Conservation (phyloP, 1,284 basidiomycete genomes). For the Spongispora temasekensis region DNA sequence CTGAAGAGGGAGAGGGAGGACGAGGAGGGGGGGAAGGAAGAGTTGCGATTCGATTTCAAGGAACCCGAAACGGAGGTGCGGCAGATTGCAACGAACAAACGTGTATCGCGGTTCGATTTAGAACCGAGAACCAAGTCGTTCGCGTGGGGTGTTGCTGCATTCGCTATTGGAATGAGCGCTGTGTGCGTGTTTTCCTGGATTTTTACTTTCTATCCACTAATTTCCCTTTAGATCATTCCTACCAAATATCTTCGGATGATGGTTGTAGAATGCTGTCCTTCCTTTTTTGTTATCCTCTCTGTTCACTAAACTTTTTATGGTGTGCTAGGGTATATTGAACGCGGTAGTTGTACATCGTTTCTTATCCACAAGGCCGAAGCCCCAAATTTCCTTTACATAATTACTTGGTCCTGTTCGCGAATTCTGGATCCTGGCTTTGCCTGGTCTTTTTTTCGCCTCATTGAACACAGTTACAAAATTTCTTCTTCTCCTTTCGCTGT, state of each 20-base stretch:
- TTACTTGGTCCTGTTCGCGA: background rate
- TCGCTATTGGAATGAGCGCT: constrained; percentile 70
- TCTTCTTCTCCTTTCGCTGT: background rate
- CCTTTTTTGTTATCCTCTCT: constrained; percentile 4
- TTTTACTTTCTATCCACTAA: constrained; percentile 4
- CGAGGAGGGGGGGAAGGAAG: constrained; percentile 36
- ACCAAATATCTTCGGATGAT: constrained; percentile 46
- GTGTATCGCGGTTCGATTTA: constrained; percentile 51
- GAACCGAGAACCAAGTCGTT: constrained; percentile 66
- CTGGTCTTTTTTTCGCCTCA: background rate
- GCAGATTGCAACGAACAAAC: constrained; percentile 62
- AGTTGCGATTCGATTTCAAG: constrained; percentile 61
- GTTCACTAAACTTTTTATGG: constrained; percentile 7
- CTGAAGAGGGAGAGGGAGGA: constrained; percentile 60
- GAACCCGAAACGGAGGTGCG: constrained; percentile 61
- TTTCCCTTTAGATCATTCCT: constrained; percentile 34
- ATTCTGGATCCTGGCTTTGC: too few relatives aligned
- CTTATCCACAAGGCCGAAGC: background rate
- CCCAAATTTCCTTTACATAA: background rate
- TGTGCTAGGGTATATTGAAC: constrained; percentile 24
- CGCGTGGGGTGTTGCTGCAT: constrained; percentile 75
- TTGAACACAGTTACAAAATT: background rate
- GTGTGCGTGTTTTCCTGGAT: constrained; percentile 48
- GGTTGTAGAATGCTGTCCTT: constrained; percentile 11
- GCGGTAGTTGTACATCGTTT: constrained; percentile 21